Base-by-base conservation (phyloP, 306 rosid genomes). In the Quercus robur region DNA sequence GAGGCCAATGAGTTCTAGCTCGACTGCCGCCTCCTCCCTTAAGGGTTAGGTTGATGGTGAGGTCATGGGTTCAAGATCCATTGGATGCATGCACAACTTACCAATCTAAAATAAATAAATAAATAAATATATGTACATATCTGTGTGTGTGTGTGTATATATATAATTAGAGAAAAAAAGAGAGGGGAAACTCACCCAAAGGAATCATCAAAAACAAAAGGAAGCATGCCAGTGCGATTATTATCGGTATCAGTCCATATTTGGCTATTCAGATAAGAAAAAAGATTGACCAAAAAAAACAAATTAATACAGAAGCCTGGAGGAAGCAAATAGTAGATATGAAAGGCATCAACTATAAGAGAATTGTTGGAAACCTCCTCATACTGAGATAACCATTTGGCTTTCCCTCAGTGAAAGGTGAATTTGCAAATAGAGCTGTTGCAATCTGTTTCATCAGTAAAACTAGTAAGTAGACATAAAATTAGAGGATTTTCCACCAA, bases 361-460 rank as follows among this genome's bases (percentile, higher is more conserved):
- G 44, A 78, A 84, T 33, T 56, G 57, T 35, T 28, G 55, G 1
- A 33, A 76, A 95, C 99, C 99, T 96, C 88, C 98, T 90, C 98
- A 90, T 93, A 87, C 99, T 96, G 51, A 91, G 87, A 83, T 83
- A 92, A 75, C 98, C 98, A 88, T 96, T 96, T 57, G 98, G 93
- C 89, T 93, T 93, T 82, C 97, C 99, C 81, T 96, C 98, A 10
- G 82, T 90, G 85, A 96, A 96, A 54, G 99, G 99, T 71, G 99
- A 96, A 86, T 93, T 96, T 14, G 99, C 99, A 77, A 96, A 96
- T 71, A 96, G 89, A 76, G 99, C 99, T 6, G 97, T 96, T 85
- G 99, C 98, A 83, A 96, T 96, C 99, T 96, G 97, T 86, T 81
- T 76, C 75, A 78, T 74, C 70, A 59, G 75, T 64, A 84, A 80